Evolutionary conservation across 805 yeast species (phyloP).

Genomic region (Vanderwaltozyma verrucispora): DNA sequence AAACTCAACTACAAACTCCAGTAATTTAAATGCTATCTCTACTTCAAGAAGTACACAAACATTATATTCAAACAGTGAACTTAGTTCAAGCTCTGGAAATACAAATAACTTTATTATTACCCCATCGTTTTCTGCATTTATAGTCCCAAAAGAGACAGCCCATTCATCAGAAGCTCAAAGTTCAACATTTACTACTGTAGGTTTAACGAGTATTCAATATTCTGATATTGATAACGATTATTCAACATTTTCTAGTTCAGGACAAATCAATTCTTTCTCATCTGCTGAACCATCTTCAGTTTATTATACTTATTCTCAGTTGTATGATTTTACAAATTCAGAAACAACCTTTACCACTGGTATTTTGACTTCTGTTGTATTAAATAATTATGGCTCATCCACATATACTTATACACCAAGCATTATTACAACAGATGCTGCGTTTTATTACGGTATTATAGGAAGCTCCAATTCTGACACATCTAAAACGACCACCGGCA

Average conservation of each 20-base stretch:
- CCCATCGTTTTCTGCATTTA: background rate
- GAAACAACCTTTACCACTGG: conserved; percentile 14
- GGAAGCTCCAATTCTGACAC: background rate
- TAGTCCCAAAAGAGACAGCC: background rate
- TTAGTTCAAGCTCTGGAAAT: too few species aligned
- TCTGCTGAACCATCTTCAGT: background rate
- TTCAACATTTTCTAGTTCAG: too few species aligned
- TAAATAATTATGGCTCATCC: conserved; percentile 12
- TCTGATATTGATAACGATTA: too few species aligned
- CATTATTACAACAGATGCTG: conserved; percentile 1
- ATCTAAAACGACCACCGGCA: background rate
- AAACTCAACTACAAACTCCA: too few species aligned
- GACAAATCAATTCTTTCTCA: too few species aligned
- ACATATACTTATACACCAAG: conserved; percentile 1
- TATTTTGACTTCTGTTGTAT: conserved; percentile 10
- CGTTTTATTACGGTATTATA: background rate
- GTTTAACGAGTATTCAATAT: too few species aligned
- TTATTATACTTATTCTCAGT: conserved; percentile 11
- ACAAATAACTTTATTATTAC: background rate
- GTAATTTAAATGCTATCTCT: too few species aligned
- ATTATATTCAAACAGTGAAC: too few species aligned
- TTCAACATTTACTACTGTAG: too few species aligned
- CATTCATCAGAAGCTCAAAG: background rate
- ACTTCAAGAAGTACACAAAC: too few species aligned
- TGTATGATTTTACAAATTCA: conserved; percentile 13